Base-by-base conservation (phyloP, 768 basidiomycete genomes). In the Amanita jacksonii region DNA sequence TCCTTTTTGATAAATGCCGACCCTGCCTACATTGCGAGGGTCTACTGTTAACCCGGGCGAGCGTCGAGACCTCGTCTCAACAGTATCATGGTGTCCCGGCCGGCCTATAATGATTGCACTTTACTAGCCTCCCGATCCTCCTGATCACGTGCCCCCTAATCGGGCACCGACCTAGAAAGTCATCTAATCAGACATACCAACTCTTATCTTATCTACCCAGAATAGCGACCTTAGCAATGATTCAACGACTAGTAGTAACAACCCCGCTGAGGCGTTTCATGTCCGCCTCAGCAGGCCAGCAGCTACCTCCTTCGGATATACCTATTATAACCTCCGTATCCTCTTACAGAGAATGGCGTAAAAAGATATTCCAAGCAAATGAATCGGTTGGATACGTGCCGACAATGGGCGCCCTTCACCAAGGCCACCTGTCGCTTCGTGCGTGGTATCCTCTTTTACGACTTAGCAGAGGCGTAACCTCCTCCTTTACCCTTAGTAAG, bases 351-450 rank as follows among this genome's bases (percentile, higher is more conserved):
- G 61, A 65, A 66, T 99, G 96, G 94, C 66, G 94, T 19, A 61
- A 68, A 38, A 62, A 63, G 24, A 86, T 79, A 0, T 76, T 75
- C 47, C 67, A 71, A 1, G 62, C 68, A 35, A 64, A 67, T 23
- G 74, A 79, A 56, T 72, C 77, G 1, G 89, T 99, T 4, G 96
- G 96, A 0, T 88, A 86, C 47, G 91, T 99, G n/a, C 77, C 96
- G 0, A 99, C 96, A 8, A 97, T 97, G 94, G 94, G 94, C 16
- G 94, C 94, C 1, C 64, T 99, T 33, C 96, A 99, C 58, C 79
- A 85, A 7, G 96, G 96, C 1, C 96, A 97, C 60, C 68, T 97
- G 33, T 77, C 85, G 42, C 79, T 99, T 27, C 87, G 94, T 96
- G 52, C 50, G 79, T 54, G 49, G 22, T 46, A 22, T 9, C 27